phyloP scores from a whole-genome alignment of 2,329 filamentous ascomycete genomes.

The Trichoderma aggressivum region DNA sequence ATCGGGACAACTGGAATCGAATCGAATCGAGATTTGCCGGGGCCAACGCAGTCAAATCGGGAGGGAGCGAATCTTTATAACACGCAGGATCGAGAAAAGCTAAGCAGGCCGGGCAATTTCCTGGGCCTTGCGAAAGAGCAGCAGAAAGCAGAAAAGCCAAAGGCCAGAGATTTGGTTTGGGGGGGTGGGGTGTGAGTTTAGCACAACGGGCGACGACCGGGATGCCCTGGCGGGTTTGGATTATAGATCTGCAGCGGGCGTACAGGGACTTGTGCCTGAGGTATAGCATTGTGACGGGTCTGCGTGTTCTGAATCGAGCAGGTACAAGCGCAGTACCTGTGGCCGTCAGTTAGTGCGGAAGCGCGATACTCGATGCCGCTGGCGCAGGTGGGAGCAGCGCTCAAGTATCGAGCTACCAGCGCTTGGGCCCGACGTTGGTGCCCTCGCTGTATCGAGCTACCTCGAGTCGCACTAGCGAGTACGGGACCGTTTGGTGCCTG shows the following conservation, averaged over 20 bases:
- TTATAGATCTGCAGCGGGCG: background rate
- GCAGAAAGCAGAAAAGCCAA: background rate
- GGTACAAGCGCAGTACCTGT: background rate
- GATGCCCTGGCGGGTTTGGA: background rate
- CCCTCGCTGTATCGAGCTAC: background rate
- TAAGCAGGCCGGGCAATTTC: conserved; percentile 9
- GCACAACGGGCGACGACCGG: background rate
- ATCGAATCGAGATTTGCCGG: background rate
- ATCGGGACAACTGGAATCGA: background rate
- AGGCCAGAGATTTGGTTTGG: background rate
- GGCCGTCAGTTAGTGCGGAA: background rate
- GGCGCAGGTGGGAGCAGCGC: background rate
- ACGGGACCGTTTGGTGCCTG: background rate
- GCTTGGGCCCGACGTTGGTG: background rate
- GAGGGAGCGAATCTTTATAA: conserved; percentile 12
- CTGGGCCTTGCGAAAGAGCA: background rate
- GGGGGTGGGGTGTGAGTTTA: background rate
- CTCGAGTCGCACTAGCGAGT: background rate
- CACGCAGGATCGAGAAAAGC: background rate
- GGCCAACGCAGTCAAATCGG: background rate
- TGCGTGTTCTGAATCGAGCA: background rate
- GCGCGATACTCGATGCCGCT: background rate
- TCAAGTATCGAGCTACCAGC: background rate
- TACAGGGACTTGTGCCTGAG: conserved; percentile 1
- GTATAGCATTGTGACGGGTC: background rate